Evolutionary conservation across 805 yeast genomes (phyloP), one percentile per base, ranked within the genome.

Genomic region (Saturnispora zaruensis): DNA sequence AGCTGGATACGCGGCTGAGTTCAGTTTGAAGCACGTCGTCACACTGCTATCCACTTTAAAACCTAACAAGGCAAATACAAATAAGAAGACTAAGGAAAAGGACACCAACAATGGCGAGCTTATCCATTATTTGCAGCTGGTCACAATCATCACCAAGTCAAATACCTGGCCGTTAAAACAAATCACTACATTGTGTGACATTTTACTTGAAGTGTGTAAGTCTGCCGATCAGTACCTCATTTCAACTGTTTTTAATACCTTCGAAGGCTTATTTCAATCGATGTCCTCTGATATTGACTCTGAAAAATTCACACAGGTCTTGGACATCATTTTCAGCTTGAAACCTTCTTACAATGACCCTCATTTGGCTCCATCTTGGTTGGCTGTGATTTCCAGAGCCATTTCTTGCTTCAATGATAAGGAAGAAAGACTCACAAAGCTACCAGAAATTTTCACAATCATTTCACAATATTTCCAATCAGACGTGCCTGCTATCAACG

Each of bases 281-380:
- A 77, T 83, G 77, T 70, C 78, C 26, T 60, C 62, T 45, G 63
- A 64, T 45, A 63, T 69, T 18, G 84, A 85, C 53, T 73, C 77
- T 28, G 84, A 81, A 37, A 82, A 79, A 57, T 83, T 84, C 56
- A 63, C 74, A 11, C 76, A 71, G 49, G 81, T 88, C 9, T 69
- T 88, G 52, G 79, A 84, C 57, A 77, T 86, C 42, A 79, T 93
- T 41, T 77, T 87, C 57, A 85, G 84, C 53, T 73, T 90, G 61
- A 82, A 81, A 57, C 99, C 99, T 4, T 75, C 96, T 1, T 64
- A 77, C 21, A 84, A 82, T 57, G 98, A 93, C 62, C 74, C 83
- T 28, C 90, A 88, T 64, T 74, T 93, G 56, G 88, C 91, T 2
- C 96, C 95, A 13, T 78, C 96, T 11, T 93, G 99, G 99, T 75